These are phyloP conservation scores for Mycena vitilis DNA, from an alignment of 768 basidiomycete genomes.

Conservation along the genomic window DNA sequence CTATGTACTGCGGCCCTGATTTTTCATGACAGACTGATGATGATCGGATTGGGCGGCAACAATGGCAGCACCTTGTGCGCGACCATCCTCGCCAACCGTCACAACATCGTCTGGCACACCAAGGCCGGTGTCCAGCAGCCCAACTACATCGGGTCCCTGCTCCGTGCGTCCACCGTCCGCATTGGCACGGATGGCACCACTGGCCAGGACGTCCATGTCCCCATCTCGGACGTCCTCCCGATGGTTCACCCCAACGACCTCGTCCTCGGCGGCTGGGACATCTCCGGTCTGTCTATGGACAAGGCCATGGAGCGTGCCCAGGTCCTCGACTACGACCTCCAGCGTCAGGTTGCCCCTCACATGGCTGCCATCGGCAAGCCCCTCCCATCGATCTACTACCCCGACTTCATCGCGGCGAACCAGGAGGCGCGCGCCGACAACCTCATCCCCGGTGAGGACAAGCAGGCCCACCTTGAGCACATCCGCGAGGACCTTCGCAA, in stretches of 20 bases:
- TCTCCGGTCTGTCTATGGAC: slow-evolving; percentile 87
- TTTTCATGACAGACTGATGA: slow-evolving; percentile 77
- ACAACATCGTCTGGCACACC: slow-evolving; percentile 95
- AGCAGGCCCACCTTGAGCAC: slow-evolving; percentile 91
- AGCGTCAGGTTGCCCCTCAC: slow-evolving; percentile 91
- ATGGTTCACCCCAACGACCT: slow-evolving; percentile 99
- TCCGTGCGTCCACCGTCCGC: slow-evolving; percentile 95
- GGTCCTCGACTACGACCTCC: slow-evolving; percentile 96
- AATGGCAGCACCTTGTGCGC: slow-evolving; percentile 95
- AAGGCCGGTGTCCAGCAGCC: slow-evolving; percentile 93
- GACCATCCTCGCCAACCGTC: slow-evolving; percentile 94
- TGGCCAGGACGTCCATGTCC: slow-evolving; percentile 92
- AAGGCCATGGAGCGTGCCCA: slow-evolving; percentile 93
- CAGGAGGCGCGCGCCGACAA: slow-evolving; percentile 97
- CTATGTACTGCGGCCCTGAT: slow-evolving; percentile 24
- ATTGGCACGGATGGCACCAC: slow-evolving; percentile 84
- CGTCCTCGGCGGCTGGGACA: slow-evolving; percentile 98
- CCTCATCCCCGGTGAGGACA: slow-evolving; percentile 85
- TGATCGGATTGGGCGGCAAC: slow-evolving; percentile 97
- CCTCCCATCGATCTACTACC: slow-evolving; percentile 95
- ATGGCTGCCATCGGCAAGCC: slow-evolving; percentile 86
- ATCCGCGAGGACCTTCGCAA: slow-evolving; percentile 93
- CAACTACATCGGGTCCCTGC: slow-evolving; percentile 97
- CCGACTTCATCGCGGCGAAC: slow-evolving; percentile 98
- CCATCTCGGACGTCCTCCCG: slow-evolving; percentile 91